Evolutionary conservation across 2,329 filamentous ascomycete genomes (phyloP), one percentile per base, ranked within the genome.

Genomic region (Xylariales sp.): DNA sequence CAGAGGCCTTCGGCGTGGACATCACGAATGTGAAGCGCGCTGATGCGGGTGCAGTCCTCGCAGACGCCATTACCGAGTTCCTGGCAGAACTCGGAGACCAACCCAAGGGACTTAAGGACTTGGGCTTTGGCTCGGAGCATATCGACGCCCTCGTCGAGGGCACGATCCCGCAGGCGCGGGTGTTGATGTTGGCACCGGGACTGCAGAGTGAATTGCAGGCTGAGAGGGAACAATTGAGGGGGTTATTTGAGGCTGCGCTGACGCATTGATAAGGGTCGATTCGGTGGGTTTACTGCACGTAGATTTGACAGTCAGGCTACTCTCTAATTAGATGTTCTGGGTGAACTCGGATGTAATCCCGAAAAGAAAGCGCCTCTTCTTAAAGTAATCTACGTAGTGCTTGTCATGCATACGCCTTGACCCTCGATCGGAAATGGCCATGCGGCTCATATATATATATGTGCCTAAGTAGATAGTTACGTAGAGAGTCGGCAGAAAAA

Each of bases 1-100:
- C 93, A 0, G 89, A 95, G 61, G 82, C 78, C 0, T 97, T 98
- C 51, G 93, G 91, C 2, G 86, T 94, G 2, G 93, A 98, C 56
- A 80, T 94, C 38, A 84, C 79, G 31, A 86, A 89, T 38, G 88
- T 94, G 14, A 95, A 94, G 71, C 78, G 77, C 38, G 91, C 95
- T 64, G 89, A 83, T 46, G 93, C 93, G 0, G 94, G 93, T 5
- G 88, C 91, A 58, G 84, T 96, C 1, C 70, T 98, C 1, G 80
- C 81, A 3, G 90, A 96, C 47, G 91, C 91, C 0, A 63, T 98
- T 18, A 73, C 82, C 15, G 76, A 83, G 49, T 98, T 98, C 64
- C 66, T 98, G 31, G 78, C 83, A 10, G 79, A 83, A 19, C 66
- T 98, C 11, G 93, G 93, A 21, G 93, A 94, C 56, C 93, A 98